phyloP scores from a whole-genome alignment of 192 early-diverging fungal species.

The Thamnidium elegans region DNA sequence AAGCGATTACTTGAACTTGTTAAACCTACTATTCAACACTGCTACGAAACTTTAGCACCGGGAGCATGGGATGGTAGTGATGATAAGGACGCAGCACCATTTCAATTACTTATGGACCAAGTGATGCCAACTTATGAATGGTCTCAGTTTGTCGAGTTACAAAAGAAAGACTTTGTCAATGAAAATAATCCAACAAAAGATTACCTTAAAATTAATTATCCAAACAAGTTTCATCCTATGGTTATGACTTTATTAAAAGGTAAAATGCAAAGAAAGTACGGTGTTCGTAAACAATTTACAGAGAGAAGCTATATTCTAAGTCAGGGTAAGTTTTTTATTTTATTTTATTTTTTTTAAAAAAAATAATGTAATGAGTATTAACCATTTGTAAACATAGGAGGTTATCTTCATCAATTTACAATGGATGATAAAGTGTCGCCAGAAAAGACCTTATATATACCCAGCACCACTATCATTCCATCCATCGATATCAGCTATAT shows the following conservation, averaged over 20 bases:
- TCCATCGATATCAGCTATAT: constrained; percentile 18
- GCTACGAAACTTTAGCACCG: constrained; percentile 16
- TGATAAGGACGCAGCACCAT: constrained; percentile 24
- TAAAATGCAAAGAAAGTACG: constrained; percentile 35
- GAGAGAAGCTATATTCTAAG: constrained; percentile 46
- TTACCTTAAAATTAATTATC: constrained; percentile 40
- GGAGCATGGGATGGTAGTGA: constrained; percentile 14
- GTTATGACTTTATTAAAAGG: constrained; percentile 40
- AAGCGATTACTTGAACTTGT: constrained; percentile 13
- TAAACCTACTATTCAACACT: constrained; percentile 21
- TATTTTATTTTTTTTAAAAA: no score
- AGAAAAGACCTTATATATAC: constrained; percentile 43
- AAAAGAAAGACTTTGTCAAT: constrained; percentile 40
- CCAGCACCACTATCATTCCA: constrained; percentile 28
- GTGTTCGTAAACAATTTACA: constrained; percentile 42
- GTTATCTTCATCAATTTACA: constrained; percentile 45
- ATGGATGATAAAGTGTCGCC: constrained; percentile 29
- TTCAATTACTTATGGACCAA: background rate
- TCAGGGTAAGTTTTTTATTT: constrained; percentile 11
- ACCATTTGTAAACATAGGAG: constrained; percentile 3
- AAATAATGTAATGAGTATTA: background rate
- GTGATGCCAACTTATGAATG: constrained; percentile 39
- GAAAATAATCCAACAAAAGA: constrained; percentile 29
- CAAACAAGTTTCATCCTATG: constrained; percentile 36
- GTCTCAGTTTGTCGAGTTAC: constrained; percentile 32